Base-by-base conservation (phyloP, 129 eudicot species). In the Silybum marianum region DNA sequence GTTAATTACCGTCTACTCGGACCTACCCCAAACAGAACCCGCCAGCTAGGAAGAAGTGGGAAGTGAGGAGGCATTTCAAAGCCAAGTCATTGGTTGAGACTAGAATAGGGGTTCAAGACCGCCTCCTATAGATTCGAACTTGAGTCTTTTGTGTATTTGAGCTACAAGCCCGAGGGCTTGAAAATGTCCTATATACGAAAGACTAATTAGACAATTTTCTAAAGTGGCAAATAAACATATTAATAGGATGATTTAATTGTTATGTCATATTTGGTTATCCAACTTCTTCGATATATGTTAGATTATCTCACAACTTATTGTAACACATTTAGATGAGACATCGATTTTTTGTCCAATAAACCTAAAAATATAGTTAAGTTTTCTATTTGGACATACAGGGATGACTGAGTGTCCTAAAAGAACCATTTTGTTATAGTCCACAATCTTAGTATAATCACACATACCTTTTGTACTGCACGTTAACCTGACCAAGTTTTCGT, bases 401-500 rank as follows among this genome's bases (percentile, higher is more conserved):
- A 44, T 2, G 4, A 2, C 3, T 44, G 12, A 44, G n/a, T 9
- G 1, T 58, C 23, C 21, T 54, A 16, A 18, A 58, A n/a, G 10
- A 6, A 6, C 23, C 6, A 58, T 6, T 58, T 58, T 58, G 23
- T 58, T 58, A 21, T 58, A 58, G 10, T 58, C 10, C 24, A n/a
- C 23, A 58, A n/a, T n/a, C 23, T 22, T 3, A 58, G 7, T n/a
- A 58, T 58, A 58, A n/a, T 58, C 19, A 22, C 6, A 65, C 71
- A 2, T 3, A 84, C 84, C 89, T 85, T 71, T 14, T 42, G 69
- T 80, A 87, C 1, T 69, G 71, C 11, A 89, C 73, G 7, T 80
- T 30, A 8, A 87, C 78, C 54, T 77, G 85, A 6, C 93, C 90
- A n/a, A 72, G 86, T 9, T 82, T 28, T 38, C 87, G 78, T 9